Conservation (phyloP, 805 yeast genomes). For the Millerozyma miso region DNA sequence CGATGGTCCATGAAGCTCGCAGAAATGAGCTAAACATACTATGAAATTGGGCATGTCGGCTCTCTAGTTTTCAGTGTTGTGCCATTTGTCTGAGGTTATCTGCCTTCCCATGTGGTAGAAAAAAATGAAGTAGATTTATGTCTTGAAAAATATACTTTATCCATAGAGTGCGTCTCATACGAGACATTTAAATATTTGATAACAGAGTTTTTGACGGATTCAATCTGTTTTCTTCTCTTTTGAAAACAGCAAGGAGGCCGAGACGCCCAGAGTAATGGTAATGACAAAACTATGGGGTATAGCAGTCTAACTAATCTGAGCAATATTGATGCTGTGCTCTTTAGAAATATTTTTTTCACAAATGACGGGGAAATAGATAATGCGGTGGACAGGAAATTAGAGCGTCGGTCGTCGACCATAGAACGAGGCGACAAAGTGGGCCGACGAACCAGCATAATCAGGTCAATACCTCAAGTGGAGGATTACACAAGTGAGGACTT, state of each 20-base stretch:
- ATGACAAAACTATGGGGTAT: constrained; percentile 5
- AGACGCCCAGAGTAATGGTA: background rate
- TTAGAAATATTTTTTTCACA: constrained; percentile 12
- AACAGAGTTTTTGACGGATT: background rate
- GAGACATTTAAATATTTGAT: too few species aligned
- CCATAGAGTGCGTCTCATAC: background rate
- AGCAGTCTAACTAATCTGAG: constrained; percentile 11
- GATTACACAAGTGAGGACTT: constrained; percentile 7
- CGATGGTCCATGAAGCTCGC: constrained; percentile 75
- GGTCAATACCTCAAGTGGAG: constrained; percentile 2
- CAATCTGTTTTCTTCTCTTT: background rate
- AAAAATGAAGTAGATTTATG: too few species aligned
- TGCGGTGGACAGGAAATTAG: background rate
- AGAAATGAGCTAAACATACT: constrained; percentile 64
- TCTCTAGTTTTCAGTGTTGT: background rate
- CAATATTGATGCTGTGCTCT: constrained; percentile 10
- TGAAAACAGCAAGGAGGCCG: background rate
- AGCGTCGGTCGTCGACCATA: background rate
- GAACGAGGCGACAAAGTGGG: background rate
- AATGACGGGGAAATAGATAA: background rate
- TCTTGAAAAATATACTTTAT: too few species aligned
- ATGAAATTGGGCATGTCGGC: constrained; percentile 35
- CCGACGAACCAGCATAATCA: constrained; percentile 3
- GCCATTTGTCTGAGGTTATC: background rate
- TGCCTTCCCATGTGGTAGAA: too few species aligned